Evolutionary conservation across 2,329 filamentous ascomycete species (phyloP), one percentile per base, ranked within the genome.

Genomic region (Fusarium phyllophilum): DNA sequence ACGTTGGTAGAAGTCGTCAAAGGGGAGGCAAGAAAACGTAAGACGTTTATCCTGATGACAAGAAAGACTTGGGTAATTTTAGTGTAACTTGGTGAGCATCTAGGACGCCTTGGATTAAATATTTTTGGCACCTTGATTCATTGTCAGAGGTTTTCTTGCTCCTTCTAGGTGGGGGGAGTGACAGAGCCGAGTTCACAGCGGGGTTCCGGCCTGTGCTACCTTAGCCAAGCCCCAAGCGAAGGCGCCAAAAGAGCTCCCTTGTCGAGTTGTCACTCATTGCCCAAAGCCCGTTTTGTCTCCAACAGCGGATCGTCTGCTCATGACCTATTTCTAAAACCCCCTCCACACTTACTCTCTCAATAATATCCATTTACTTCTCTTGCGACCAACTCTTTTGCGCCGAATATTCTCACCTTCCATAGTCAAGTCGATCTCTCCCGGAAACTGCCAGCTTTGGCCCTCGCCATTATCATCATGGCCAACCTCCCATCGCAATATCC

Each of bases 401-500:
- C 26, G 17, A 29, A 41, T 26, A 48, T 31, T 34, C 52, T n/a
- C 26, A 46, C 22, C 39, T 46, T 41, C 26, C 39, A 45, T 18
- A 58, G 31, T 29, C 45, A 29, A 29, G 33, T 31, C 39, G 20
- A 59, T 29, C 34, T 52, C 18, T 46, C 31, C 33, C 24, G 33
- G 20, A 46, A 44, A 64, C 45, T 44, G 39, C 44, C 39, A 68
- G 22, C 26, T 49, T 65, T 54, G 63, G 67, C 73, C 26, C 46
- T 60, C 41, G 46, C 45, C 60, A 57, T 58, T 59, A 62, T 68
- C 78, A 77, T 70, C 75, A 84, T 84, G 82, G 76, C 81, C 48
- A 79, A 76, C 71, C 81, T 84, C 56, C 86, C 86, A 56, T 82
- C 83, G 15, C 84, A 88, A 75, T 84, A 88, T 79, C 87, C 87